A percentile compares a stretch with the other conserved stretches of the same genome.
phyloP scores from a whole-genome alignment of 306 rosid species.

The Vigna hirtella region DNA sequence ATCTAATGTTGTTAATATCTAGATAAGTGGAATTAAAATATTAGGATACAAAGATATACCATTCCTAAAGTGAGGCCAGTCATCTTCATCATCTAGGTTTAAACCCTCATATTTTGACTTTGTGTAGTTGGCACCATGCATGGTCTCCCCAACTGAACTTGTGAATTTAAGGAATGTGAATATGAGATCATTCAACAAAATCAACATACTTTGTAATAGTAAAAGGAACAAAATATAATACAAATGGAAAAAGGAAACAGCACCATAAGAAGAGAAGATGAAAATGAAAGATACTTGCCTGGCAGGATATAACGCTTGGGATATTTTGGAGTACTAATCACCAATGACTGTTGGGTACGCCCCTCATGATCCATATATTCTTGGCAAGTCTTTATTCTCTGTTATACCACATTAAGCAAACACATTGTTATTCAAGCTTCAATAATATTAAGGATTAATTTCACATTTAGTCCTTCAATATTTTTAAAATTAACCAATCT shows the following conservation, averaged over 20 bases:
- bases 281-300: conserved; percentile 60
- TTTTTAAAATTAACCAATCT: too few relatives aligned
- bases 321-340: conserved; percentile 86
- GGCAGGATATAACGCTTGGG: conserved; percentile 89
- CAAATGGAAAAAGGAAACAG: conserved; percentile 6
- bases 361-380: conserved; percentile 83
- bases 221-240: conserved; percentile 1
- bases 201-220: conserved; percentile 10
- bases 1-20: conserved; percentile 37
- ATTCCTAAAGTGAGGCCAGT: conserved; percentile 84
- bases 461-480: too few relatives aligned
- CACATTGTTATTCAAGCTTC: conserved; percentile 6
- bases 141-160: conserved; percentile 86
- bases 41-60: conserved; percentile 55
- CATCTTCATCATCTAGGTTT: conserved; percentile 87
- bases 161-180: conserved; percentile 41
- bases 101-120: conserved; percentile 76
- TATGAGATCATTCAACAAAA: conserved; percentile 37
- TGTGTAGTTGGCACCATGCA: conserved; percentile 62
- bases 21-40: conserved; percentile 23
- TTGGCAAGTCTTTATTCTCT: conserved; percentile 93
- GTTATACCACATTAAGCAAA: conserved; percentile 38
- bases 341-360: conserved; percentile 76
- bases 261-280: not conserved
- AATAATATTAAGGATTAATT: not conserved